Evolutionary conservation across 306 rosid genomes (phyloP), one percentile per base, ranked within the genome.

Genomic region (Vigna nakashimae): DNA sequence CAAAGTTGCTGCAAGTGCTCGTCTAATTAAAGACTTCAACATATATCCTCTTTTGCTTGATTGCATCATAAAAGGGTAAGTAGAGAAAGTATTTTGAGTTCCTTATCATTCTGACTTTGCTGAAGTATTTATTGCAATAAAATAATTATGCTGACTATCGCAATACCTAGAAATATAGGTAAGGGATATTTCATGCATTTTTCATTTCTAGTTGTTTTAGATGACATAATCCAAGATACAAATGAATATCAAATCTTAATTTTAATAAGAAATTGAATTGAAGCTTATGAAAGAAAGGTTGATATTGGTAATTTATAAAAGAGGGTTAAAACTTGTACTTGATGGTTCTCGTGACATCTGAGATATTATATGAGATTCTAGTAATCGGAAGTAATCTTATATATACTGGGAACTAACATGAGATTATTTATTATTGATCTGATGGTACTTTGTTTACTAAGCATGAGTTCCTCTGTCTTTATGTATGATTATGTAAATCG

Each of bases 41-140:
- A 67, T 95, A 65, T 92, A 91, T 86, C 90, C 97, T 42, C 90
- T 89, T 65, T 84, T 95, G 89, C 91, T 95, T 26, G 92, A 92
- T 87, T 92, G 96, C 82, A 91, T 95, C 67, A 57, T 89, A 50
- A 82, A 86, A 51, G 98, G 99, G 99, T 95, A 84, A 88, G 89
- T 79, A 75, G 22, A 53, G 24, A 65, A 69, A 69, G 30, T 38
- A 42, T 71, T 40, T 42, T 49, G n/a, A 56, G 48, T 34, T 68
- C 72, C 74, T 24, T 13, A 64, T 71, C 63, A 68, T 75, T 73
- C 71, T 42, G 50, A 77, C 73, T 71, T 71, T 28, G 43, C 68
- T 40, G 51, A 7, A 57, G 49, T 65, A 62, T 71, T 79, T 52
- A 49, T 75, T 56, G 56, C 49, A 60, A 28, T 12, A 53, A 58